These are phyloP conservation scores for Tetrapisispora namnaoensis DNA, from an alignment of 805 yeast genomes.

Conservation along the genomic window DNA sequence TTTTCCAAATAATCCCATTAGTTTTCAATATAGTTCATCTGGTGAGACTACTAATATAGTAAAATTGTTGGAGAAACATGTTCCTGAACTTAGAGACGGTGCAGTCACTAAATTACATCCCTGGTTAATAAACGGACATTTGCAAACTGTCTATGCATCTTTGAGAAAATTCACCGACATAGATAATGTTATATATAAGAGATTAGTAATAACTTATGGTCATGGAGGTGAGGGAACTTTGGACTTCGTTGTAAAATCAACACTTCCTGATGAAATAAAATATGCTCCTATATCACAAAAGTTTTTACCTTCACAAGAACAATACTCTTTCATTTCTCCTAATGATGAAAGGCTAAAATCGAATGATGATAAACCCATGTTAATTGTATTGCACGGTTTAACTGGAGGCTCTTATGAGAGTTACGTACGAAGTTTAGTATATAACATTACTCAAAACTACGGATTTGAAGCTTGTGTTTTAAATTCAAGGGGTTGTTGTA, in stretches of 20 bases:
- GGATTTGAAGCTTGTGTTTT: slow-evolving; percentile 59
- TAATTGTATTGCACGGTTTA: slow-evolving; percentile 63
- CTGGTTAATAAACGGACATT: slow-evolving; percentile 49
- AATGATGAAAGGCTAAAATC: slow-evolving; percentile 32
- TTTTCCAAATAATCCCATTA: slow-evolving; percentile 2
- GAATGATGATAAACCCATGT: slow-evolving; percentile 43
- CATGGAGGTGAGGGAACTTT: slow-evolving; percentile 64
- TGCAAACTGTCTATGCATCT: slow-evolving; percentile 62
- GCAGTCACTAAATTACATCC: slow-evolving; percentile 46
- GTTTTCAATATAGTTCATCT: not conserved
- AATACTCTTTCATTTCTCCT: slow-evolving; percentile 24
- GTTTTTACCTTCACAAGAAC: slow-evolving; percentile 17
- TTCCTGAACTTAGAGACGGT: slow-evolving; percentile 38
- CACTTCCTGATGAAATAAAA: slow-evolving; percentile 21
- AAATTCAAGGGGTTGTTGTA: slow-evolving; percentile 70
- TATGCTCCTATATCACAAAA: slow-evolving; percentile 30
- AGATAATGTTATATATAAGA: slow-evolving; percentile 52
- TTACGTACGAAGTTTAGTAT: slow-evolving; percentile 53
- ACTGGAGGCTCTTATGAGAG: slow-evolving; percentile 83
- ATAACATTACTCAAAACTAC: slow-evolving; percentile 28
- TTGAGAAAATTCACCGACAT: slow-evolving; percentile 34
- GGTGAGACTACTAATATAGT: slow-evolving; percentile 6
- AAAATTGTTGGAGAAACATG: slow-evolving; percentile 27
- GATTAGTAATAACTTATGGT: slow-evolving; percentile 41
- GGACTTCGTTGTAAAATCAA: slow-evolving; percentile 47